A percentile compares a stretch with the other conserved stretches of the same genome.
These are phyloP conservation scores for Cystoderma amianthinum DNA, from an alignment of 768 basidiomycete genomes.

Conservation along the genomic window DNA sequence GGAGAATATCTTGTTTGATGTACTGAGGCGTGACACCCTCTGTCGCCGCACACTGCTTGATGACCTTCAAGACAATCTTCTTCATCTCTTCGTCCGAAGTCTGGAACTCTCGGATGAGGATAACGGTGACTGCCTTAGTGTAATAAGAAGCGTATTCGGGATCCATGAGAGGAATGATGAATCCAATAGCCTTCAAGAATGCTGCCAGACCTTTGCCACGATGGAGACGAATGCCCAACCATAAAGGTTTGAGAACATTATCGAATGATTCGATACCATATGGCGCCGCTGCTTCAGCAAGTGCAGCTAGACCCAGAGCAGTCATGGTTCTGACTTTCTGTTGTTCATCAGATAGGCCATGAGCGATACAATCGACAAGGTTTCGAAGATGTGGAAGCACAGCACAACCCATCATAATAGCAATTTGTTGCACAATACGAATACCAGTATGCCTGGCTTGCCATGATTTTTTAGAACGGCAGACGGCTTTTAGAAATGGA, in stretches of 20 bases:
- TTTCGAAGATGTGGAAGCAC: constrained; percentile 96
- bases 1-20: constrained; percentile 95
- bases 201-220: constrained; percentile 94
- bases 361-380: constrained; percentile 92
- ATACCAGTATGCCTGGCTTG: constrained; percentile 99
- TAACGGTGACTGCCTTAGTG: constrained; percentile 95
- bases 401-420: constrained; percentile 99
- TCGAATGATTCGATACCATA: constrained; percentile 99
- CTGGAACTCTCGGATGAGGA: constrained; percentile 97
- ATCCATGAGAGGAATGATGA: constrained; percentile 99
- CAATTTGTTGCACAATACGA: constrained; percentile 98
- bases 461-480: constrained; percentile 99
- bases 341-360: constrained; percentile 89
- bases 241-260: constrained; percentile 89
- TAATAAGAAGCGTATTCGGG: constrained; percentile 99
- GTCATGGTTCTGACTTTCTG: constrained; percentile 98
- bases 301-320: constrained; percentile 82
- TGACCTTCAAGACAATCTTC: constrained; percentile 98
- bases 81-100: constrained; percentile 99
- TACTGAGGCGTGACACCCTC: constrained; percentile 96
- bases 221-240: constrained; percentile 91
- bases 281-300: constrained; percentile 95
- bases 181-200: constrained; percentile 96
- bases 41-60: constrained; percentile 97
- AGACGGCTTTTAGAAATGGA: constrained; percentile 97